Conservation (phyloP, 208 protist genomes). For the Tetramitus jugosus region DNA sequence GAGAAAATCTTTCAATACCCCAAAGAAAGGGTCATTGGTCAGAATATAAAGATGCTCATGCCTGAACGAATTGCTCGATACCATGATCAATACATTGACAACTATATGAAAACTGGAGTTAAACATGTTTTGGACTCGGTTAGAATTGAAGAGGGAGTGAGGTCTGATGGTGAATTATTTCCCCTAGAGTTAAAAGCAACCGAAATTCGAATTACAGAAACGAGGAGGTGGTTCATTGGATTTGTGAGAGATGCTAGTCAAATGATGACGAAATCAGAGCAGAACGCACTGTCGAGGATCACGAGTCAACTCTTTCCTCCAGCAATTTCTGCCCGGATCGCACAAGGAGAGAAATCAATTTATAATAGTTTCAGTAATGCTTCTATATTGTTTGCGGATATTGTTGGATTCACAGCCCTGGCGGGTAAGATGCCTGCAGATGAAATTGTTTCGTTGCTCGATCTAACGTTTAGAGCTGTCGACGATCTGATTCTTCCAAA, state of each 20-base stretch:
- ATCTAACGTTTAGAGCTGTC: not conserved
- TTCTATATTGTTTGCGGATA: not conserved
- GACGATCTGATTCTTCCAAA: not conserved
- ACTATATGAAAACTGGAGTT: slow-evolving; percentile 33
- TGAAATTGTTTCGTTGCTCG: not conserved
- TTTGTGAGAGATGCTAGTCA: not conserved
- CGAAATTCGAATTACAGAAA: not conserved
- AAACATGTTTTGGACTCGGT: slow-evolving; percentile 30
- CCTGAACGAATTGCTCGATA: slow-evolving; percentile 22
- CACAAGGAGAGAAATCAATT: not conserved
- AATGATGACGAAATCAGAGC: not conserved
- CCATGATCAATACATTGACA: slow-evolving; percentile 28
- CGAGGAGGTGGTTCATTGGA: not conserved
- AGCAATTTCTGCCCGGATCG: not conserved
- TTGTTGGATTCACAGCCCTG: slow-evolving; percentile 18
- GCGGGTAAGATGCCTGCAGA: not conserved
- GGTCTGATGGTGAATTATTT: not conserved
- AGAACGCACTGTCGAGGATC: not conserved
- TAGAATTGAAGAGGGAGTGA: slow-evolving; percentile 6
- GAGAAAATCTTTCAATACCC: slow-evolving; percentile 34
- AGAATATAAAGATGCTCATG: slow-evolving; percentile 44
- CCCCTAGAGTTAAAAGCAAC: slow-evolving; percentile 3
- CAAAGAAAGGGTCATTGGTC: slow-evolving; percentile 31
- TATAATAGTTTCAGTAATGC: not conserved
- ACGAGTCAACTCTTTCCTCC: not conserved